phyloP scores from a whole-genome alignment of 1,284 basidiomycete genomes.

The Irpex sp. region DNA sequence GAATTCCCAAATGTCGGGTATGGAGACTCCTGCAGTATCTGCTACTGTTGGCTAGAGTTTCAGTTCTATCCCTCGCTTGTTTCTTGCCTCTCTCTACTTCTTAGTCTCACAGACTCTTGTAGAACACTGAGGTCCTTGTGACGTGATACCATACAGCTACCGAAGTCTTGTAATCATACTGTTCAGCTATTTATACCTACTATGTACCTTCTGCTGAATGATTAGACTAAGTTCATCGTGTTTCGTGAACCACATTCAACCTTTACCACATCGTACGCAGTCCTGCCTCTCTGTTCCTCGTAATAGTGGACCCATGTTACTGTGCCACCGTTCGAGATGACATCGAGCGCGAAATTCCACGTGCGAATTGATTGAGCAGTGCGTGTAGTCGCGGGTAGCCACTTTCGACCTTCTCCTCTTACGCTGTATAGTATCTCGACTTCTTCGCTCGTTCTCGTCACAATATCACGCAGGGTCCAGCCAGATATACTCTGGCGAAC shows the following conservation, averaged over 20 bases:
- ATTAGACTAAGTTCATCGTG: neutral
- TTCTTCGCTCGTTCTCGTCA: neutral
- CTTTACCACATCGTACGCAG: neutral
- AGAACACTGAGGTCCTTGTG: neutral
- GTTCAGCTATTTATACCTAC: neutral
- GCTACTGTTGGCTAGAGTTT: neutral
- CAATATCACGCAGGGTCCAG: neutral
- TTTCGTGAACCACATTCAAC: neutral
- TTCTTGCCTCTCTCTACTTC: neutral
- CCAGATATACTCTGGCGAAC: neutral
- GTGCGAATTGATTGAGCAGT: conserved; percentile 1
- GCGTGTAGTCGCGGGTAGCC: neutral
- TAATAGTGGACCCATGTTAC: neutral
- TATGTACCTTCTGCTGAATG: neutral
- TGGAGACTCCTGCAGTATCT: conserved; percentile 2
- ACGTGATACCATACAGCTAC: neutral
- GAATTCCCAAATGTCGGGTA: conserved; percentile 4
- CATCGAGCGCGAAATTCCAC: conserved; percentile 7
- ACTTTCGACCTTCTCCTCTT: neutral
- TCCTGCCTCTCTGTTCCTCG: neutral
- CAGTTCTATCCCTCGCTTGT: neutral
- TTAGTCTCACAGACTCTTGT: neutral
- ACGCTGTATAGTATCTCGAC: neutral
- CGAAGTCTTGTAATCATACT: conserved; percentile 2
- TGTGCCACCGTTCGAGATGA: neutral